Evolutionary conservation across 2,329 filamentous ascomycete genomes (phyloP).

Genomic region (Scedosporium aurantiacum): DNA sequence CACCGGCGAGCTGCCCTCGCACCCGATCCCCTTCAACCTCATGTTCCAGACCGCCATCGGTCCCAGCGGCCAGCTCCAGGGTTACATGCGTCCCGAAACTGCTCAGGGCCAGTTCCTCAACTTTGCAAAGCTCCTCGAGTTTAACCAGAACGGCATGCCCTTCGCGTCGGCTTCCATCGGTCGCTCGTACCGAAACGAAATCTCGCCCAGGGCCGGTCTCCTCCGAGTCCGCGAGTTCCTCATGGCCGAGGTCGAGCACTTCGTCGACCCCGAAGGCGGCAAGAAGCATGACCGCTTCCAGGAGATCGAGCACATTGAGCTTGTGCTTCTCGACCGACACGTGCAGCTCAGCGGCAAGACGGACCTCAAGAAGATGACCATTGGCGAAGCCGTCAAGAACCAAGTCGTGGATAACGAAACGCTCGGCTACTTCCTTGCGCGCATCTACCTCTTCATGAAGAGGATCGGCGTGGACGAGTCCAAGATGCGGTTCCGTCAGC

Average conservation of each 20-base stretch:
- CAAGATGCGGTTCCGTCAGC: slow-evolving; percentile 93
- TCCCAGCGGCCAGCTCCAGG: slow-evolving; percentile 75
- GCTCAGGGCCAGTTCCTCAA: slow-evolving; percentile 97
- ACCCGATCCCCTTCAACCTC: slow-evolving; percentile 88
- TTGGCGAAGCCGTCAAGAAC: slow-evolving; percentile 75
- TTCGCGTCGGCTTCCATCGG: slow-evolving; percentile 96
- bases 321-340: slow-evolving; percentile 73
- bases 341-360: slow-evolving; percentile 84
- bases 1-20: slow-evolving; percentile 63
- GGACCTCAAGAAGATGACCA: slow-evolving; percentile 56
- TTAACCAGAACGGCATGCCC: slow-evolving; percentile 90
- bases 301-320: slow-evolving; percentile 73
- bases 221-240: slow-evolving; percentile 92
- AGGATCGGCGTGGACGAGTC: slow-evolving; percentile 77
- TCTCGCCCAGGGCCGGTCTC: slow-evolving; percentile 83
- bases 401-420: slow-evolving; percentile 94
- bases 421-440: slow-evolving; percentile 89
- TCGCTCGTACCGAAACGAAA: slow-evolving; percentile 97
- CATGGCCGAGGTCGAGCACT: slow-evolving; percentile 99
- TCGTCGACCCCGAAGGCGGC: slow-evolving; percentile 84
- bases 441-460: slow-evolving; percentile 82
- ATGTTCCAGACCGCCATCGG: slow-evolving; percentile 98
- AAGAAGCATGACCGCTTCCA: slow-evolving; percentile 89
- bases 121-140: slow-evolving; percentile 91
- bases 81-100: slow-evolving; percentile 85